These are phyloP conservation scores for Suillus weaverae DNA, from an alignment of 768 basidiomycete species.

Conservation along the genomic window DNA sequence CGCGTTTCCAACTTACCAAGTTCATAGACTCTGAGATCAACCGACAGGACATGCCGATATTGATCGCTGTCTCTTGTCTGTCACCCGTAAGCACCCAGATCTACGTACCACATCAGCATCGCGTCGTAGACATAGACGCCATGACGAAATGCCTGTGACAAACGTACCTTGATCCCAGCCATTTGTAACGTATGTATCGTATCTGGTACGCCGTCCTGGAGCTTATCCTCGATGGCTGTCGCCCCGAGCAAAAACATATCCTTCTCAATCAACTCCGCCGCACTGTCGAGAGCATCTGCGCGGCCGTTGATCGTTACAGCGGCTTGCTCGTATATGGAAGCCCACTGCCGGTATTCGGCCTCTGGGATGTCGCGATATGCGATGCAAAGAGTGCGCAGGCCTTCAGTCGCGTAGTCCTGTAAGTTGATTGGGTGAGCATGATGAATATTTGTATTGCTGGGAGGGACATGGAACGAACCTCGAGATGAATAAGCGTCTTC, in stretches of 20 bases:
- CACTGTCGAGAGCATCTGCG: conserved; percentile 90
- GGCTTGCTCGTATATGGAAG: conserved; percentile 83
- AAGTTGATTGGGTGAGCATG: conserved; percentile 8
- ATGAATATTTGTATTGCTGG: background rate
- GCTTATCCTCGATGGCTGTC: conserved; percentile 97
- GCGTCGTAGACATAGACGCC: conserved; percentile 7
- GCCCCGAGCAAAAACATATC: conserved; percentile 92
- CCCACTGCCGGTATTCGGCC: conserved; percentile 90
- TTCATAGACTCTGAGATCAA: conserved; percentile 99
- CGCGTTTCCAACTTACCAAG: conserved; percentile 50
- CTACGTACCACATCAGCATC: conserved; percentile 34
- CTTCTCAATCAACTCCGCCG: conserved; percentile 94
- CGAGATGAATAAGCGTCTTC: conserved; percentile 84
- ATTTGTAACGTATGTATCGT: conserved; percentile 96
- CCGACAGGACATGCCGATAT: conserved; percentile 97
- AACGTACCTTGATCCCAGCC: conserved; percentile 89
- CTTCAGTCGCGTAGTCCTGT: conserved; percentile 95
- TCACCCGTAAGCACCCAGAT: conserved; percentile 99
- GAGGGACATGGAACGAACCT: conserved; percentile 48
- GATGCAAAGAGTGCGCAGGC: conserved; percentile 93
- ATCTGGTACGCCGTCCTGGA: conserved; percentile 98
- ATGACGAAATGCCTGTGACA: background rate
- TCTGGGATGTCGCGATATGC: conserved; percentile 92
- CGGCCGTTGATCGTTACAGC: conserved; percentile 95
- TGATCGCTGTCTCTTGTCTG: conserved; percentile 98